phyloP scores from a whole-genome alignment of 2,329 filamentous ascomycete species.

The Xenosphaeropsis pyriputrescens region DNA sequence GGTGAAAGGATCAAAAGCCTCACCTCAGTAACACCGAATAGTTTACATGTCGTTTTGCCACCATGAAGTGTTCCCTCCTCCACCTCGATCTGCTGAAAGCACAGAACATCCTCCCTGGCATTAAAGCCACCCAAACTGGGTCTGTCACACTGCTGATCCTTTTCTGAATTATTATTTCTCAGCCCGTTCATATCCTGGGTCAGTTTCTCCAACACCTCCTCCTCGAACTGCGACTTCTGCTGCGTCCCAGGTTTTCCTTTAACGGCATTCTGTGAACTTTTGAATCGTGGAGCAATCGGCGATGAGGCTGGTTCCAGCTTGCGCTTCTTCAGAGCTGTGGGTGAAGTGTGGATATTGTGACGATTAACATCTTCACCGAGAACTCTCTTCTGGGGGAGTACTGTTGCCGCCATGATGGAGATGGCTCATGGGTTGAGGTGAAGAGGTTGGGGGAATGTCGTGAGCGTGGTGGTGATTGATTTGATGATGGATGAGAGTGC shows the following conservation, averaged over 20 bases:
- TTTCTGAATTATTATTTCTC: constrained; percentile 79
- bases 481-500: too few relatives aligned
- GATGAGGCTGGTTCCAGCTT: constrained; percentile 55
- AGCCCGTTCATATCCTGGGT: constrained; percentile 82
- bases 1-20: constrained; percentile 3
- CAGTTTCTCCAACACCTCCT: constrained; percentile 87
- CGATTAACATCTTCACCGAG: constrained; percentile 53
- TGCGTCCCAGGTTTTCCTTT: constrained; percentile 54
- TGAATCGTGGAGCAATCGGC: constrained; percentile 37
- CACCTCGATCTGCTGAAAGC: constrained; percentile 89
- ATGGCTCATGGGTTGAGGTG: too few relatives aligned
- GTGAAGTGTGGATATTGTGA: constrained; percentile 44
- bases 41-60: constrained; percentile 66
- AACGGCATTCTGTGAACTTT: constrained; percentile 45
- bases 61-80: constrained; percentile 77
- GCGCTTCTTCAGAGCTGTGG: constrained; percentile 41
- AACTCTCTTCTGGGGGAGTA: constrained; percentile 57
- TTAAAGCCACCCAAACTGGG: constrained; percentile 46
- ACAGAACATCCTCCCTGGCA: constrained; percentile 52
- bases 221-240: constrained; percentile 83
- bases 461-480: too few relatives aligned
- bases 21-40: constrained; percentile 85
- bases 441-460: too few relatives aligned
- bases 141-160: constrained; percentile 81
- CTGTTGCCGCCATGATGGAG: constrained; percentile 17